phyloP scores from a whole-genome alignment of 2,329 filamentous ascomycete species.

The Neophaeococcomyces mojaviensis region DNA sequence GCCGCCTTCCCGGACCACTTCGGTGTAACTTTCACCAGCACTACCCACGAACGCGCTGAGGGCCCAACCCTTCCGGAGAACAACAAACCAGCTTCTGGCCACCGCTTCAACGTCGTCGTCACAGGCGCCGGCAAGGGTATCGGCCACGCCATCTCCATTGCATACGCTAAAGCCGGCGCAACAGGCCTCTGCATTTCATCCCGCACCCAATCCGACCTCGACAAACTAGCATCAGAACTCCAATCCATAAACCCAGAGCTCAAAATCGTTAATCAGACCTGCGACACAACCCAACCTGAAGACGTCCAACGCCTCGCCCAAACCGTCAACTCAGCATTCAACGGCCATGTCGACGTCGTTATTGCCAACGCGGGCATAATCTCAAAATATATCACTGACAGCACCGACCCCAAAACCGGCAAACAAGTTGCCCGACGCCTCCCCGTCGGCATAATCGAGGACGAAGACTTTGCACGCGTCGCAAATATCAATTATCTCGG shows the following conservation, averaged over 20 bases:
- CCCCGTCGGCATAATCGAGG: conserved; percentile 15
- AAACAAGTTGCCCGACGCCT: conserved; percentile 11
- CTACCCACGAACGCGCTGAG: conserved; percentile 12
- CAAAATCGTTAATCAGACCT: conserved; percentile 23
- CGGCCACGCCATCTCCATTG: conserved; percentile 29
- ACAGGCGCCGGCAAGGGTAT: conserved; percentile 32
- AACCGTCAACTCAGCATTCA: conserved; percentile 23
- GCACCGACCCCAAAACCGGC: conserved; percentile 14
- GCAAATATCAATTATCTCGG: conserved; percentile 15
- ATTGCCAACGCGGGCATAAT: conserved; percentile 30
- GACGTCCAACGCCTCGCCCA: conserved; percentile 26
- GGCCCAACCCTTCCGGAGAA: conserved; percentile 17
- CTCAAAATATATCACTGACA: conserved; percentile 14
- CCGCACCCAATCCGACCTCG: conserved; percentile 22
- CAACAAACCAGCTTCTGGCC: conserved; percentile 9
- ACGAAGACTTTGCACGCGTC: conserved; percentile 15
- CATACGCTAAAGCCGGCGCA: conserved; percentile 28
- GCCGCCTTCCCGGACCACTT: conserved; percentile 8
- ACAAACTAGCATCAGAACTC: conserved; percentile 20
- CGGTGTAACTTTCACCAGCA: conserved; percentile 12
- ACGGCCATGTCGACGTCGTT: conserved; percentile 28
- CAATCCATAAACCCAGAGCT: conserved; percentile 24
- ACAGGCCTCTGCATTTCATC: conserved; percentile 32
- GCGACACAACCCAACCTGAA: conserved; percentile 20
- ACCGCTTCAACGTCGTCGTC: conserved; percentile 26